Base-by-base conservation (phyloP, 2,329 filamentous ascomycete species). In the Pseudocercospora eumusae region DNA sequence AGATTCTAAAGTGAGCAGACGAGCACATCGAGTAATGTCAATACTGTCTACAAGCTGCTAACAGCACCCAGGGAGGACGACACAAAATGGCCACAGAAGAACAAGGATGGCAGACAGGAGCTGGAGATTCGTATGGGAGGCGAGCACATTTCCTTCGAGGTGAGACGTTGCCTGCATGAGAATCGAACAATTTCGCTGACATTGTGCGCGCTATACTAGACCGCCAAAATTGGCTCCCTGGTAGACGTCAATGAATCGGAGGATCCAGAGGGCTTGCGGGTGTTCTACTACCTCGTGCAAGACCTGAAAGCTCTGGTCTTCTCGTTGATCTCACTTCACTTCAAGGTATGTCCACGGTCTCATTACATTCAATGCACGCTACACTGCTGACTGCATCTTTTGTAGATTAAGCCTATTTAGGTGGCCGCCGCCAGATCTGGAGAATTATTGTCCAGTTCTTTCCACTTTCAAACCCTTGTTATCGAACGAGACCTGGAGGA, bases 271-370 rank as follows among this genome's bases (percentile, higher is more conserved):
- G 95, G 95, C 28, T 85, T 99, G 11, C 87, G 95, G 55, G 95
- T 99, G 2, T 99, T 99, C 78, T 99, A 99, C 82, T 99, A 99
- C 75, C 87, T 99, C 7, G 93, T 98, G 4, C 95, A 99, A 75
- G 95, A 99, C 75, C 81, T 99, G 25, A 99, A 98, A 80, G 95
- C 95, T 0, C 82, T 99, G 40, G 92, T 99, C 2, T 99, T 99
- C 77, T 97, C 93, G 58, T 79, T 99, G 68, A 99, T 98, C 71
- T 91, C 92, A 2, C 83, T 99, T 66, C 95, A 99, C 80, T 99
- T 99, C 83, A 99, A 99, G 88, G 86, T 87, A 75, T 52, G 69
- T 40, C n/a, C 52, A 20, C 21, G 47, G 21, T n/a, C 20, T 9
- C 11, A 7, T 27, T 47, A 20, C 13, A n/a, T 50, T 18, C 5